phyloP scores from a whole-genome alignment of 805 yeast species.

The Kuraishia piskuri region DNA sequence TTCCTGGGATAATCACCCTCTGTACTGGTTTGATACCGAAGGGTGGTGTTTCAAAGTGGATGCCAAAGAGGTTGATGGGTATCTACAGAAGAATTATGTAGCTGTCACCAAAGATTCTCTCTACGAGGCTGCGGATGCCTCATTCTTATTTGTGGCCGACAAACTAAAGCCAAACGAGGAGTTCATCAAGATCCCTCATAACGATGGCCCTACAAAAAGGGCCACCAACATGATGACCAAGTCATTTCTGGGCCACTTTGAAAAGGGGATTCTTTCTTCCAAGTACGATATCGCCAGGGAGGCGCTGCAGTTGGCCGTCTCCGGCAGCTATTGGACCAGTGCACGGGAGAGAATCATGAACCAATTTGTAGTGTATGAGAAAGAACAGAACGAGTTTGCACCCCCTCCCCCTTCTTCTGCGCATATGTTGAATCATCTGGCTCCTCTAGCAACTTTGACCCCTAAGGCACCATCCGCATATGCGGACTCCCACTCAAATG shows the following conservation, averaged over 20 bases:
- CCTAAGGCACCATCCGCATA: too few relatives aligned
- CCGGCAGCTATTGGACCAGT: slow-evolving; percentile 90
- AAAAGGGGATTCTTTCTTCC: slow-evolving; percentile 64
- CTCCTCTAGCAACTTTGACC: not conserved
- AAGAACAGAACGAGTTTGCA: slow-evolving; percentile 10
- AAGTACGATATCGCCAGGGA: slow-evolving; percentile 64
- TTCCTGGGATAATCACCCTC: slow-evolving; percentile 80
- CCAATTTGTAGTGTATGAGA: slow-evolving; percentile 73
- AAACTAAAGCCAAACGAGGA: slow-evolving; percentile 9
- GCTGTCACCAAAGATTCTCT: slow-evolving; percentile 11
- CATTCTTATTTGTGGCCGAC: slow-evolving; percentile 5
- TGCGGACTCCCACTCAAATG: too few relatives aligned
- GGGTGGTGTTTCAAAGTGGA: slow-evolving; percentile 89
- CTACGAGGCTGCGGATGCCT: slow-evolving; percentile 7
- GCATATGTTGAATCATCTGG: not conserved
- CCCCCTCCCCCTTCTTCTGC: slow-evolving; percentile 2
- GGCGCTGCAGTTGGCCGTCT: slow-evolving; percentile 68
- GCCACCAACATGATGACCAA: slow-evolving; percentile 77
- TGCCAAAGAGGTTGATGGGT: slow-evolving; percentile 22
- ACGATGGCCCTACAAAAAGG: slow-evolving; percentile 67
- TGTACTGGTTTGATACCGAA: slow-evolving; percentile 64
- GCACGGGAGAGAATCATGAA: slow-evolving; percentile 74
- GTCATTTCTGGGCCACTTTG: slow-evolving; percentile 61
- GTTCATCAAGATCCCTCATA: slow-evolving; percentile 79
- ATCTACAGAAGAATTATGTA: slow-evolving; percentile 30